Evolutionary conservation across 2,329 filamentous ascomycete genomes (phyloP), one percentile per base, ranked within the genome.

Genomic region (Zymoseptoria brevis): DNA sequence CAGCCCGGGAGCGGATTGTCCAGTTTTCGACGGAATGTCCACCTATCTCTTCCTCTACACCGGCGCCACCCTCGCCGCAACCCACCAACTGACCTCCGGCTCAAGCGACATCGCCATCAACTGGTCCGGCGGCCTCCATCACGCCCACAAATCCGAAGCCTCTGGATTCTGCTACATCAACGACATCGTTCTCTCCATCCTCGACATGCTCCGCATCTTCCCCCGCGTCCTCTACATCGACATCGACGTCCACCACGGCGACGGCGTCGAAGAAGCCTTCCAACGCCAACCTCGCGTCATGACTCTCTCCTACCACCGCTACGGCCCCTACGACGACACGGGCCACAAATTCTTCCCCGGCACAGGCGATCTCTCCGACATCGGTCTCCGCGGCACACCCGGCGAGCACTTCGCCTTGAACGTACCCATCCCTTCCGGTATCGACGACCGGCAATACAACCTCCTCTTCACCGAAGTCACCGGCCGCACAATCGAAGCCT

Each of bases 101-200:
- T 89, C 96, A 75, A 90, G 91, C 29, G 90, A 97, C 71, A 96
- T 99, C 71, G 94, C 94, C 57, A 91, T 99, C 70, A 95, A 96
- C 69, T 99, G 94, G 94, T 94, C 91, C 19, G 94, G 94, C 41
- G 94, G 94, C 9, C 82, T 99, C 29, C 94, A 99, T 74, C 94
- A 99, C 71, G 94, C 94, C 52, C 96, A 97, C 75, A 94, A 93
- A 72, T 85, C 87, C 56, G 91, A 96, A 75, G 93, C 94, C 0
- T 93, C 88, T 13, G 94, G 94, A 0, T 99, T 99, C 75, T 99
- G 94, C 78, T 99, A 99, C 77, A 91, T 97, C 77, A 99, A 99
- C 74, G 94, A 99, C 75, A 97, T 97, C 68, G 94, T 97, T 59
- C 83, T 99, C 53, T 90, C 89, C 41, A 94, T 96, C 67, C 82